Conservation (phyloP, 495 filamentous ascomycete species). For the Hyaloscypha hepaticicola region DNA sequence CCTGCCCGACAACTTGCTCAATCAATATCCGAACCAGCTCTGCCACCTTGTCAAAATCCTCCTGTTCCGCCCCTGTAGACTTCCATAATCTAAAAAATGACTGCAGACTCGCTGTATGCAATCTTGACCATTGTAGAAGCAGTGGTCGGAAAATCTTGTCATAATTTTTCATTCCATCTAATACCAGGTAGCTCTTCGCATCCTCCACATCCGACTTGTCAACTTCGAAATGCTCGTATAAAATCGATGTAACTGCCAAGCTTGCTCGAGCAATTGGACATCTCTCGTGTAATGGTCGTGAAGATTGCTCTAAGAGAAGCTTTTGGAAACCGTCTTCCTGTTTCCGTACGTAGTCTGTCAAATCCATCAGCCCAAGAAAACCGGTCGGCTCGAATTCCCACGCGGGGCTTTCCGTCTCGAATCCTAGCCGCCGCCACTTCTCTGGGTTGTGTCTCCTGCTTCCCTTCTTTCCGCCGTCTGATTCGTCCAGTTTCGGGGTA, state of each 20-base stretch:
- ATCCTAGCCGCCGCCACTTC: slow-evolving; percentile 91
- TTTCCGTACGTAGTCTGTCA: slow-evolving; percentile 88
- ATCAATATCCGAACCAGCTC: slow-evolving; percentile 90
- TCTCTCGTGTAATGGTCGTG: slow-evolving; percentile 64
- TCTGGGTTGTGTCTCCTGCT: slow-evolving; percentile 78
- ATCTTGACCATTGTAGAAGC: slow-evolving; percentile 89
- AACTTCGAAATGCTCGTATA: slow-evolving; percentile 96
- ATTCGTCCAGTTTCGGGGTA: slow-evolving; percentile 31
- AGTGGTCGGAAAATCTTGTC: slow-evolving; percentile 87
- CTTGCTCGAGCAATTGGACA: slow-evolving; percentile 90
- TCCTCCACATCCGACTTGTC: slow-evolving; percentile 85
- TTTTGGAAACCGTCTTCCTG: slow-evolving; percentile 92
- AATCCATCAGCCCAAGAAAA: slow-evolving; percentile 95
- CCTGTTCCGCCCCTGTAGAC: slow-evolving; percentile 72
- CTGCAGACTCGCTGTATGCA: slow-evolving; percentile 88
- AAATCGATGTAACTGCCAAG: slow-evolving; percentile 78
- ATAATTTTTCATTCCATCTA: slow-evolving; percentile 76
- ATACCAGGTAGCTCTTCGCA: slow-evolving; percentile 63
- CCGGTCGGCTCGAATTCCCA: slow-evolving; percentile 82
- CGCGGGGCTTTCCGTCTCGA: slow-evolving; percentile 84
- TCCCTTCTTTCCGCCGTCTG: slow-evolving; percentile 45
- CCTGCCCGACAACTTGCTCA: slow-evolving; percentile 85
- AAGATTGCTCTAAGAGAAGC: slow-evolving; percentile 84
- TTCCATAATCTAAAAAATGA: slow-evolving; percentile 94
- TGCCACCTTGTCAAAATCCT: slow-evolving; percentile 90